phyloP scores from a whole-genome alignment of 2,329 filamentous ascomycete species.

The Calonectria leucothoes region DNA sequence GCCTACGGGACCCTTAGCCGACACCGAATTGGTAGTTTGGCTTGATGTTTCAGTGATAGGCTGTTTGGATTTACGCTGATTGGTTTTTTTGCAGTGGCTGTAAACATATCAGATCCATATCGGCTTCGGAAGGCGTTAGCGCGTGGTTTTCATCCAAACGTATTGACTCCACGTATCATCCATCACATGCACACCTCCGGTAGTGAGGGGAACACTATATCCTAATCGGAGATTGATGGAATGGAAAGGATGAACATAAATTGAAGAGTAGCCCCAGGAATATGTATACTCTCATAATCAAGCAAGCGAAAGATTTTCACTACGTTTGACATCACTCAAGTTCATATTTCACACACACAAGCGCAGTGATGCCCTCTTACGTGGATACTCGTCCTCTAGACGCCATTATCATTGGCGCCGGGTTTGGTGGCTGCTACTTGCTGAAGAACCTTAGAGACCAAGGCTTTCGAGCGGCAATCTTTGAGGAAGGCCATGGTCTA shows the following conservation, averaged over 20 bases:
- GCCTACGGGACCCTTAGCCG: neutral
- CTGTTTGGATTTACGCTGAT: neutral
- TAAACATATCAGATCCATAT: neutral
- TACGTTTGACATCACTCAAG: neutral
- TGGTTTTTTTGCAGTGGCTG: neutral
- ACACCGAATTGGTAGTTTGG: neutral
- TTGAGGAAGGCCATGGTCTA: slow-evolving; percentile 12
- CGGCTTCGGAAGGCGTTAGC: neutral
- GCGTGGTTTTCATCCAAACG: neutral
- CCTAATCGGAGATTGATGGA: neutral
- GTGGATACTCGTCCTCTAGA: neutral
- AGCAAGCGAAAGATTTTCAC: neutral
- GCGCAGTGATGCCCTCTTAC: slow-evolving; percentile 12
- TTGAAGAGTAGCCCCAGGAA: neutral
- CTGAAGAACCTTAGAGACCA: slow-evolving; percentile 12
- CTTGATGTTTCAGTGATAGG: neutral
- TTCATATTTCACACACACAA: neutral
- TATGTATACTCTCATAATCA: no score
- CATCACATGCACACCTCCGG: neutral
- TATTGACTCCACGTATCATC: neutral
- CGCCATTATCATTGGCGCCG: slow-evolving; percentile 19
- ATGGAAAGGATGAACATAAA: neutral
- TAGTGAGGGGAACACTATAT: neutral
- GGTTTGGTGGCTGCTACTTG: slow-evolving; percentile 24
- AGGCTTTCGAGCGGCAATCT: slow-evolving; percentile 9